Base-by-base conservation (phyloP, 139 green algal species). In the Penium margaritaceum region DNA sequence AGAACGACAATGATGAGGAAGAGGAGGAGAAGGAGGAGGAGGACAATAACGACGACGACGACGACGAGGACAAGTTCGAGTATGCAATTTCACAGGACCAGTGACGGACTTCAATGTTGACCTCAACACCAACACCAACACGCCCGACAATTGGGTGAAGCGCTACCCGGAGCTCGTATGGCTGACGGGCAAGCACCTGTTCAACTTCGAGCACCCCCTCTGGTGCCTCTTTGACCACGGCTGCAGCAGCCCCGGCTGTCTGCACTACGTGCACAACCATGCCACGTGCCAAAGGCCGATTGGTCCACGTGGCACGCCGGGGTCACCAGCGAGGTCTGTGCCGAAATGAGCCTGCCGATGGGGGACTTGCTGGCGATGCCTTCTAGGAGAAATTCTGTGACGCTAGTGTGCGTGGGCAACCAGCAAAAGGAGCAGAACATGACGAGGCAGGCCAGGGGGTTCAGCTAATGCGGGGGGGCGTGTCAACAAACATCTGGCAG, bases 341-440 rank as follows among this genome's bases (percentile, higher is more conserved):
- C 63, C 41, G 88, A 91, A 3, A 60, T 75, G 32, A 83, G 37
- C 2, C 84, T 97, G 29, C 90, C 71, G 46, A 97, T 99, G 92
- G 88, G 96, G 47, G 87, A 99, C 44, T 47, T 98, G 0, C 43
- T 91, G 27, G 67, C 69, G 5, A 82, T 95, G 77, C 90, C 91
- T 0, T 76, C 78, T 1, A 64, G 90, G 3, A 92, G 83, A 9
- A 75, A 97, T 3, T 92, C 90, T 0, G 68, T 90, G 35, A 93
- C 87, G 2, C 76, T 95, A 9, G 76, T 83, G 37, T 97, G 92
- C 83, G 91, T 92, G 24, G 91, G 93, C 9, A 97, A 97, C 83
- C 76, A 94, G 3, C 88, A 94, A 55, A 99, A 97, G 83, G 94
- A 99, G 78, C 83, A 97, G 82, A 99, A 99, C 84, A 96, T 97